Base-by-base conservation (phyloP, 2,329 filamentous ascomycete genomes). In the Dactylonectria estremocensis region DNA sequence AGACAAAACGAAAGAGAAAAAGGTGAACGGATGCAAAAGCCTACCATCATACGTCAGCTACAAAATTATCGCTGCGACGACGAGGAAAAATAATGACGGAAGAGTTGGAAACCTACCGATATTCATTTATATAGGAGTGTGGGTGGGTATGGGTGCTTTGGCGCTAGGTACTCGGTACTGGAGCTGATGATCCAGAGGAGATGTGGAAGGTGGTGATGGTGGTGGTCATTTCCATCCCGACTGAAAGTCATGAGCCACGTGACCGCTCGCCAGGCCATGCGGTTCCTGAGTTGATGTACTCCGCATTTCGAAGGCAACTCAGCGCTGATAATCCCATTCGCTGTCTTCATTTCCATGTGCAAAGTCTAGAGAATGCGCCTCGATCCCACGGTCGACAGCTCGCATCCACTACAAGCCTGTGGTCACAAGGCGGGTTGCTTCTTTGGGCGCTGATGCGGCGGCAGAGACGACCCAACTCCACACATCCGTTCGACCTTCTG, bases 401-500 rank as follows among this genome's bases (percentile, higher is more conserved):
- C 24, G 33, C 49, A 52, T 14, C 49, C 49, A 33, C 49, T 50
- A 28, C 24, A 52, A 52, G 50, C 11, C 45, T 46, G 45, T 35
- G 50, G 50, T 53, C 50, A 53, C 50, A 53, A 53, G 50, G 31
- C 14, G n/a, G 50, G 50, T 53, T 53, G 10, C 50, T 53, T 20
- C 50, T 35, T 53, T 53, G 31, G 46, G 52, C 58, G 40, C 40
- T 8, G 40, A 43, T n/a, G 40, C 16, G 2, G 40, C 16, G 5
- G 64, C 58, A 54, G 64, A 48, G 49, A 43, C 58, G 37, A 61
- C 61, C 52, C 50, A 60, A 55, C 62, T 52, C 64, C 64, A 66
- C 64, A 57, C 62, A 61, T 66, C 64, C 64, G 64, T 50, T 66
- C 53, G 64, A 54, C 64, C 64, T 52, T 66, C 55, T 66, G 56